Base-by-base conservation (phyloP, 2,329 filamentous ascomycete species). In the Colletotrichum sp. region DNA sequence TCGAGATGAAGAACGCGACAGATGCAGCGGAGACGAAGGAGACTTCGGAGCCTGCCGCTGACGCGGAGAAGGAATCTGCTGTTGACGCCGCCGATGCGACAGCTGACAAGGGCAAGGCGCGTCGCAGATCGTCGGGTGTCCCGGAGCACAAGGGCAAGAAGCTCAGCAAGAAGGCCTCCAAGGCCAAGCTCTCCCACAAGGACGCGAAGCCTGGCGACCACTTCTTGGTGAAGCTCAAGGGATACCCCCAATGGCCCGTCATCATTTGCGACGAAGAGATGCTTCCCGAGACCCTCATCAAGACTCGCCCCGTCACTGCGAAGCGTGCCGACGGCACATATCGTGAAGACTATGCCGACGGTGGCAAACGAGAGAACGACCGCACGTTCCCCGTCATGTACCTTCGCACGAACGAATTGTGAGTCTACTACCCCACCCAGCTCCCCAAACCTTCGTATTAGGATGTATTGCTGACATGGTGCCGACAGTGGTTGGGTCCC, bases 361-460 rank as follows among this genome's bases (percentile, higher is more conserved):
- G 94, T 74, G 96, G 94, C 79, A 97, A 97, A 87, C 94, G 95
- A 77, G 92, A 90, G 55, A 91, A 93, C 75, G 95, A 98, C 83
- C 91, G 96, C 76, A 95, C 94, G 34, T 98, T 95, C 82, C 95
- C 96, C 7, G 92, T 98, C 80, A 98, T 98, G 96, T 98, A 98
- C 82, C 87, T 98, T 65, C 89, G 91, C 76, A 98, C 96, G 47
- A 98, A 98, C 80, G 96, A 98, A 88, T 98, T 99, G 97, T 99
- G 86, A 91, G 96, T 91, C 16, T 13, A 55, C 33, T 31, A 33
- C 47, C 31, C 27, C 66, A n/a, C 33, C 38, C 29, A 36, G 34
- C 57, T 62, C 57, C n/a, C 59, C 24, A n/a, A 31, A 24, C 31
- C 54, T 38, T 18, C 51, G 47, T 18, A 21, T 12, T 12, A 13